phyloP scores from a whole-genome alignment of 2,329 filamentous ascomycete genomes.

The Byssochlamys sp. region DNA sequence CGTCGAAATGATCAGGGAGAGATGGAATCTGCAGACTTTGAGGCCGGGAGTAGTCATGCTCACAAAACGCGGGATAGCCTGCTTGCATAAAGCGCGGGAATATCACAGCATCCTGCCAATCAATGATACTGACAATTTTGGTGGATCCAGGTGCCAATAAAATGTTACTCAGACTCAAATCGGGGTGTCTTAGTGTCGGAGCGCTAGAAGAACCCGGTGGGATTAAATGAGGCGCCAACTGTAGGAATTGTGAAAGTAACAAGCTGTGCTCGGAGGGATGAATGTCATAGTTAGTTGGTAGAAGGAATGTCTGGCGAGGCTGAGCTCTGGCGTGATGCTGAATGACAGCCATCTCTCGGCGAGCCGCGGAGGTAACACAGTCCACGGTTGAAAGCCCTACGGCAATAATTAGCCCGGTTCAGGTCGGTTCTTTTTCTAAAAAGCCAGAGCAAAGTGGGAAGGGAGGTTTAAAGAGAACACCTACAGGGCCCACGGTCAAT shows the following conservation, averaged over 20 bases:
- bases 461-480: conserved; percentile 1
- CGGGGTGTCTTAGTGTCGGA: conserved; percentile 18
- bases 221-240: conserved; percentile 13
- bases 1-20: conserved; percentile 16
- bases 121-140: conserved; percentile 17
- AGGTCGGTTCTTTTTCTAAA: too few relatives aligned
- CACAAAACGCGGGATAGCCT: conserved; percentile 3
- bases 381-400: conserved; percentile 4
- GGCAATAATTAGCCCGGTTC: too few relatives aligned
- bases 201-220: conserved; percentile 6
- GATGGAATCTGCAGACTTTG: conserved; percentile 16
- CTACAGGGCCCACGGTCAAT: conserved; percentile 19
- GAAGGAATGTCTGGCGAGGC: conserved; percentile 17
- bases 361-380: conserved; percentile 16
- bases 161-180: conserved; percentile 20
- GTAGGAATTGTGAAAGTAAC: conserved; percentile 16
- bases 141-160: conserved; percentile 15
- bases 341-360: conserved; percentile 15
- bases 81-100: conserved; percentile 17
- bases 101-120: conserved; percentile 19
- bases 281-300: conserved; percentile 16
- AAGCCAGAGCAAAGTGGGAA: conserved; percentile 1
- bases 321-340: conserved; percentile 14
- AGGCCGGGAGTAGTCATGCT: conserved; percentile 14
- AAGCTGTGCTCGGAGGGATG: conserved; percentile 13